Evolutionary conservation across 805 yeast genomes (phyloP).

Genomic region (Barnettozyma vustinii): DNA sequence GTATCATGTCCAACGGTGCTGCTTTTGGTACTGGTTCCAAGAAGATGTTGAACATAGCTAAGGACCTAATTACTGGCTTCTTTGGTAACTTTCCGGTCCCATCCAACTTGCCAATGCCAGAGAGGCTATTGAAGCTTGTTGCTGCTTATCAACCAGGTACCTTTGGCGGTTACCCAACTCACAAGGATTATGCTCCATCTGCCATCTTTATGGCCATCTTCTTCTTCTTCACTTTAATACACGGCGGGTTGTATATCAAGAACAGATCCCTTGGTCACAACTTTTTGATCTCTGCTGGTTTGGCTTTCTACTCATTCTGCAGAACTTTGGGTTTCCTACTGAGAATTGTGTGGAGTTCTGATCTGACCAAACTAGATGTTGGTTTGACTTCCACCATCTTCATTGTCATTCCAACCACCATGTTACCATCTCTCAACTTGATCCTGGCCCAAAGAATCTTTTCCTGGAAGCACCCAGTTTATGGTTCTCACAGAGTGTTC

Average conservation of each 20-base stretch:
- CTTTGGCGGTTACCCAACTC: conserved; percentile 59
- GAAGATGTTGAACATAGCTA: conserved; percentile 16
- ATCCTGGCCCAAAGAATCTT: conserved; percentile 67
- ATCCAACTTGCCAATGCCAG: conserved; percentile 11
- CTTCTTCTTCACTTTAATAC: conserved; percentile 39
- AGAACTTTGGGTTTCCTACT: conserved; percentile 56
- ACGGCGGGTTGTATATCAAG: conserved; percentile 38
- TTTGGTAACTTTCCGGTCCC: conserved; percentile 9
- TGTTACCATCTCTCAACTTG: conserved; percentile 54
- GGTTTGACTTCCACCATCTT: conserved; percentile 59
- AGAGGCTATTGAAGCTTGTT: conserved; percentile 15
- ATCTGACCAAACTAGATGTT: conserved; percentile 36
- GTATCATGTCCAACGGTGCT: conserved; percentile 21
- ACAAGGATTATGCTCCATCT: conserved; percentile 52
- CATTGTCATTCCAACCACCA: conserved; percentile 51
- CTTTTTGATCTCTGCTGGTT: conserved; percentile 49
- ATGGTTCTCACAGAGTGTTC: conserved; percentile 49
- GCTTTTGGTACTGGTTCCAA: conserved; percentile 25
- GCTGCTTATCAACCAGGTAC: conserved; percentile 39
- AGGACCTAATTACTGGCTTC: conserved; percentile 16
- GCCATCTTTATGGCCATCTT: conserved; percentile 53
- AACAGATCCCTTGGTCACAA: conserved; percentile 53
- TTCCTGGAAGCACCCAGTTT: conserved; percentile 74
- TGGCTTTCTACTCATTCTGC: conserved; percentile 47
- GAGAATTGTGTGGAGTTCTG: conserved; percentile 54